Conservation (phyloP, 305 asterid genomes). For the Euphrasia arctica region DNA sequence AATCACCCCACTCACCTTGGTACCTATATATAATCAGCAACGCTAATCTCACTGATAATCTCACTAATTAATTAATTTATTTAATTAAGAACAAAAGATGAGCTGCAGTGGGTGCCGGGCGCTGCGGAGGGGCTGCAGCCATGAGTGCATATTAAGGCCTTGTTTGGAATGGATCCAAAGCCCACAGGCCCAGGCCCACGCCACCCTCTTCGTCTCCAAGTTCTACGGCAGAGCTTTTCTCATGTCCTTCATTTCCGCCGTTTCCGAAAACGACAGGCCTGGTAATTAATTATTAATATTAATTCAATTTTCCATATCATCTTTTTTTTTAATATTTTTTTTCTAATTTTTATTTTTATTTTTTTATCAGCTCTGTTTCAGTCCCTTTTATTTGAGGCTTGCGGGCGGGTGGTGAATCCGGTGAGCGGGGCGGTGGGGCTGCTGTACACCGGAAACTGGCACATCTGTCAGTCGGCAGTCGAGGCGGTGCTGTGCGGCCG, state of each 20-base stretch:
- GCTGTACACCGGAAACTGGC: constrained; percentile 72
- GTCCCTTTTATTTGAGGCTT: constrained; percentile 79
- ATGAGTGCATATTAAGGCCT: constrained; percentile 55
- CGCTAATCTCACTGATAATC: too few relatives aligned
- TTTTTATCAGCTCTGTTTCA: constrained; percentile 56
- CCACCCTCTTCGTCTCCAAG: constrained; percentile 83
- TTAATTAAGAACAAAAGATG: constrained; percentile 30
- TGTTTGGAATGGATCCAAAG: constrained; percentile 76
- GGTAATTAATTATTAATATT: too few relatives aligned
- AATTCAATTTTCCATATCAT: too few relatives aligned
- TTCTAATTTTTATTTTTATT: too few relatives aligned
- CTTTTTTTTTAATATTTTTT: too few relatives aligned
- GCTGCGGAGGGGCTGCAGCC: constrained; percentile 69
- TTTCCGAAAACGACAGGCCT: too few relatives aligned
- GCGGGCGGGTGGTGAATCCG: constrained; percentile 87
- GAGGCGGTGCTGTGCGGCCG: constrained; percentile 72
- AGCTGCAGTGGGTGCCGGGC: constrained; percentile 95
- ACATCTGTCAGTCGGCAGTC: constrained; percentile 69
- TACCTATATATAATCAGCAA: too few relatives aligned
- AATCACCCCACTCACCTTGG: too few relatives aligned
- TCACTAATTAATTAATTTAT: too few relatives aligned
- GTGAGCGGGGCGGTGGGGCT: constrained; percentile 89
- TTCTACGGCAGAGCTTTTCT: constrained; percentile 91
- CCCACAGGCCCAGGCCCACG: constrained; percentile 75
- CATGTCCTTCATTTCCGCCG: constrained; percentile 70